These are phyloP conservation scores for Flaveria linearis DNA, from an alignment of 129 eudicot species.

Conservation along the genomic window DNA sequence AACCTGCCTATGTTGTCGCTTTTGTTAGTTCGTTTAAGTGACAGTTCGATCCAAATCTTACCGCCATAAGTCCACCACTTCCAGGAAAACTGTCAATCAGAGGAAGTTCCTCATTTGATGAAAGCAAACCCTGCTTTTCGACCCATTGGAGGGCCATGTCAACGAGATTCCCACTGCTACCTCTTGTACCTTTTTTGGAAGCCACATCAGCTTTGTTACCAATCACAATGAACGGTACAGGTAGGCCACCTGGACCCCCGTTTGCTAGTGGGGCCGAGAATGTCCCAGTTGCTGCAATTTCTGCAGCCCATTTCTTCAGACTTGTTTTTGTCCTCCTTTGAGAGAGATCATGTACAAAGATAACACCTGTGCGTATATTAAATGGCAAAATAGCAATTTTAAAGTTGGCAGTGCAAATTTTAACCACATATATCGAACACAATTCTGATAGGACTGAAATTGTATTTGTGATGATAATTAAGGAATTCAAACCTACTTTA, in stretches of 20 bases:
- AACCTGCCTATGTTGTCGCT: too few species aligned
- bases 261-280: constrained; percentile 89
- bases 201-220: constrained; percentile 96
- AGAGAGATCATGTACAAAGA: constrained; percentile 90
- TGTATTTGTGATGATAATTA: not conserved
- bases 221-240: constrained; percentile 83
- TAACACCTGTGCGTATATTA: constrained; percentile 59
- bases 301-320: constrained; percentile 92
- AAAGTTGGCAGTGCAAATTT: not conserved
- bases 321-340: constrained; percentile 91
- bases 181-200: constrained; percentile 69
- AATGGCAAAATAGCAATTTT: constrained; percentile 18
- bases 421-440: not conserved
- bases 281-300: constrained; percentile 79
- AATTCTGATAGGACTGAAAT: too few species aligned
- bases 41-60: constrained; percentile 38
- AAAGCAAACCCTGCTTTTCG: constrained; percentile 91
- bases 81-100: constrained; percentile 82
- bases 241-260: constrained; percentile 95
- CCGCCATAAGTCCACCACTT: constrained; percentile 74
- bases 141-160: constrained; percentile 94
- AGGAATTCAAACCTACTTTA: too few species aligned
- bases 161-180: constrained; percentile 96
- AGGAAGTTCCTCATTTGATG: constrained; percentile 84
- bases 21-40: not conserved